phyloP scores from a whole-genome alignment of 352 stramenopile genomes.

The Phytopythium kandeliae region DNA sequence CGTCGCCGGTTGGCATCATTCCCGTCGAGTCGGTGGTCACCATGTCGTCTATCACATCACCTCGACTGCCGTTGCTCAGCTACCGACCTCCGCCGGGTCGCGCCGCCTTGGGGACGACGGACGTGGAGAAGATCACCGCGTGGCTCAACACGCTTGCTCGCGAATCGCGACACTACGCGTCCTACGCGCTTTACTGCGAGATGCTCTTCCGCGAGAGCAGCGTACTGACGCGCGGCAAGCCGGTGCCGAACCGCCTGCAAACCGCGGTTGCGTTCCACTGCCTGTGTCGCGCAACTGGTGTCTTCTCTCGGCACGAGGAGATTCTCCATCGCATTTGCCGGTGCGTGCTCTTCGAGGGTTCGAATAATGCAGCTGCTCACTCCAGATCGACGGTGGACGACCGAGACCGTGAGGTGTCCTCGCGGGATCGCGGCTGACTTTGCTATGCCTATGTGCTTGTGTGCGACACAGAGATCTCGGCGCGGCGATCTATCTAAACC shows the following conservation, averaged over 20 bases:
- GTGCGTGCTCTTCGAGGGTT: constrained; percentile 18
- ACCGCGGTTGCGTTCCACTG: constrained; percentile 75
- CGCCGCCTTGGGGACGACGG: constrained; percentile 29
- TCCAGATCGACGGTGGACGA: no score
- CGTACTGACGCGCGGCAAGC: constrained; percentile 54
- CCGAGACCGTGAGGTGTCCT: no score
- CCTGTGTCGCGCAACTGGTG: constrained; percentile 45
- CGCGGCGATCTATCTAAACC: constrained; percentile 52
- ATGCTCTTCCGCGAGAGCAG: constrained; percentile 65
- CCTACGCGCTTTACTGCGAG: constrained; percentile 71
- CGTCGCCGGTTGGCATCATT: constrained; percentile 27
- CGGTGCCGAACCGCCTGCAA: constrained; percentile 57
- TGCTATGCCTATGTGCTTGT: background rate
- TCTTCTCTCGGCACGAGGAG: constrained; percentile 59
- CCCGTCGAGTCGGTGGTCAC: constrained; percentile 20
- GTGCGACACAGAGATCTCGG: constrained; percentile 30
- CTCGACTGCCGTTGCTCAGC: constrained; percentile 2
- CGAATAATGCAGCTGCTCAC: no score
- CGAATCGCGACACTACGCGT: constrained; percentile 40
- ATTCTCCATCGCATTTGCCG: constrained; percentile 53
- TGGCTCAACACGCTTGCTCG: constrained; percentile 52
- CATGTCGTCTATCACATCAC: constrained; percentile 7
- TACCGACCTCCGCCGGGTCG: constrained; percentile 7
- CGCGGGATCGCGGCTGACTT: background rate
- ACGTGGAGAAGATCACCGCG: constrained; percentile 54